Percentiles rank a stretch among this genome's conserved stretches.
Evolutionary conservation across 2,329 filamentous ascomycete species (phyloP).

Genomic region (Chaetomiaceae sp.): DNA sequence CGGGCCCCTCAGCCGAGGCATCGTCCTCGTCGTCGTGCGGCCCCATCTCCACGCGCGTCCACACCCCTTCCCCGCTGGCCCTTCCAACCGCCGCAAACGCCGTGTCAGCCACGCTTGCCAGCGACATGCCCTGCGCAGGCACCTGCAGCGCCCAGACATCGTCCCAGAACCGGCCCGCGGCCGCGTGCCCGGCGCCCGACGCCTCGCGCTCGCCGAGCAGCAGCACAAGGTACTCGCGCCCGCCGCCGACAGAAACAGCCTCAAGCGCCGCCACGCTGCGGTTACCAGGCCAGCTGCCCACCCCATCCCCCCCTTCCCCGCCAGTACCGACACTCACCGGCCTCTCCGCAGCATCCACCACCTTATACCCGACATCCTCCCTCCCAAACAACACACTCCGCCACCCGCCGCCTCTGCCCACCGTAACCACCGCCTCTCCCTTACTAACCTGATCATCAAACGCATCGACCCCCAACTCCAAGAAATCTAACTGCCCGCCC

Average conservation of each 20-base stretch:
- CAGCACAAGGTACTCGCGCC: conserved; percentile 57
- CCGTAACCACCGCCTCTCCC: conserved; percentile 45
- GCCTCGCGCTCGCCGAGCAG: conserved; percentile 52
- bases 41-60: conserved; percentile 43
- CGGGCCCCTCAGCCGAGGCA: conserved; percentile 40
- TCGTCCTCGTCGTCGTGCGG: conserved; percentile 49
- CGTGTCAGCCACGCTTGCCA: conserved; percentile 51
- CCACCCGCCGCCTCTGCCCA: conserved; percentile 48
- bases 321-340: conserved; percentile 5
- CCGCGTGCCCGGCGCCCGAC: conserved; percentile 42
- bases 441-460: conserved; percentile 44
- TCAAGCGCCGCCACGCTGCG: conserved; percentile 51
- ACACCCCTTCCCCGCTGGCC: conserved; percentile 52
- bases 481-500: conserved; percentile 64
- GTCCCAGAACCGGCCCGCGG: conserved; percentile 47
- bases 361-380: conserved; percentile 24
- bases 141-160: conserved; percentile 62
- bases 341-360: conserved; percentile 30
- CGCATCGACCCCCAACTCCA: conserved; percentile 51
- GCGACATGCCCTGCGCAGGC: conserved; percentile 47
- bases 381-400: conserved; percentile 38
- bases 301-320: neutral
- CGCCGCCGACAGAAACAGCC: conserved; percentile 51
- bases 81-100: conserved; percentile 48
- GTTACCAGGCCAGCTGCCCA: conserved; percentile 40